Conservation (phyloP, 148 eudicot species). For the Rhododendron simsii region DNA sequence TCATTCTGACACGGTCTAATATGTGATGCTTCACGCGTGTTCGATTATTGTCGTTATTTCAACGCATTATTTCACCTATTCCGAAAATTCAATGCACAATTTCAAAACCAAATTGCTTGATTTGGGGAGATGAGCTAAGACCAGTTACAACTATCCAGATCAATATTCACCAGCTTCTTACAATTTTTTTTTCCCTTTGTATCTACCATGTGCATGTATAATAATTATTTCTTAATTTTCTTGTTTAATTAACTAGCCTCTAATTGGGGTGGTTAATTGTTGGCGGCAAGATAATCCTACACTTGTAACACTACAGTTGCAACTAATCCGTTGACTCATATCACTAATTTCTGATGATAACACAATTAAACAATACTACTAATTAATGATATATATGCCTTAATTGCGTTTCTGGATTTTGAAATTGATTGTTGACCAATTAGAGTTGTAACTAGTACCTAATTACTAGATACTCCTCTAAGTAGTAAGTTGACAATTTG, state of each 20-base stretch:
- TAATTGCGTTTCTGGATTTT: background rate
- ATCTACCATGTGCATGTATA: background rate
- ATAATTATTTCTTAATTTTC: background rate
- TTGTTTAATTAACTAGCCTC: background rate
- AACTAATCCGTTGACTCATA: background rate
- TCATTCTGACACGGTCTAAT: too few relatives aligned
- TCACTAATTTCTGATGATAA: background rate
- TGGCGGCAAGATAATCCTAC: background rate
- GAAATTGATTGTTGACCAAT: slow-evolving; percentile 1
- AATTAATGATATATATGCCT: background rate
- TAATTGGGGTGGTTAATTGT: background rate
- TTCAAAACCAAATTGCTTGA: background rate
- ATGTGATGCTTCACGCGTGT: background rate
- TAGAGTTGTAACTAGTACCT: background rate
- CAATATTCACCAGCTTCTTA: background rate
- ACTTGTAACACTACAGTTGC: background rate
- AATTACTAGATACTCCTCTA: background rate
- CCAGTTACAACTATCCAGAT: background rate
- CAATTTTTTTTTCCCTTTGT: background rate
- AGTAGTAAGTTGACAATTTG: background rate
- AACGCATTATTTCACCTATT: background rate
- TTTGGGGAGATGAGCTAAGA: background rate
- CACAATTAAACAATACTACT: background rate
- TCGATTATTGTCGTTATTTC: background rate
- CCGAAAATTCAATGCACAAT: too few relatives aligned